Percentiles rank a stretch among this genome's conserved stretches.
These are phyloP conservation scores for Sphagnum contortum DNA, from an alignment of 225 moss, liverwort and hornwort genomes.

Conservation along the genomic window DNA sequence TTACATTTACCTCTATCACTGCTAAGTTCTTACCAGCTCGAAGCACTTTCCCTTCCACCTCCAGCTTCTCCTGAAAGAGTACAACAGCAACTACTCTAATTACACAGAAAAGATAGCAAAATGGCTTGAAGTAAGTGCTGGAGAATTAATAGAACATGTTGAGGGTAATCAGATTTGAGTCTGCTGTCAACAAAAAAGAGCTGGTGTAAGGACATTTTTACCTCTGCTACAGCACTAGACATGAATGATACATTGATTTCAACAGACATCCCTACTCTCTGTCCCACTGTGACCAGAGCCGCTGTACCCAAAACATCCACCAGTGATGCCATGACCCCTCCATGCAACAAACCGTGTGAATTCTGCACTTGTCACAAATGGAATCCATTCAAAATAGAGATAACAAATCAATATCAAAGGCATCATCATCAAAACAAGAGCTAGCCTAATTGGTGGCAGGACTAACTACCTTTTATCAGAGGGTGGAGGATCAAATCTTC, in stretches of 20 bases:
- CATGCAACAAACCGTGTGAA: background rate
- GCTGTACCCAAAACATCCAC: constrained; percentile 6
- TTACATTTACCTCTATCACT: background rate
- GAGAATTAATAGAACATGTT: no score
- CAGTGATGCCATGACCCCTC: constrained; percentile 6
- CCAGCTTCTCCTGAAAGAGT: background rate
- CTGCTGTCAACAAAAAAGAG: no score
- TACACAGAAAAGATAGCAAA: background rate
- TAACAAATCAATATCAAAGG: background rate
- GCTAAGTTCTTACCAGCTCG: constrained; percentile 1
- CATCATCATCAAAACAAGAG: background rate
- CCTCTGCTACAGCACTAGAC: background rate
- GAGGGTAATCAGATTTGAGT: no score
- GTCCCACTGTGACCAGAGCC: background rate
- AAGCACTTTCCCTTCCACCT: constrained; percentile 2
- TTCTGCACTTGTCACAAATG: background rate
- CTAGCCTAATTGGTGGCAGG: no score
- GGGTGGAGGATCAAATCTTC: no score
- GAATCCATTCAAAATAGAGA: background rate
- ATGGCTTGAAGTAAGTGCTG: no score
- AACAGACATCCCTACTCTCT: background rate
- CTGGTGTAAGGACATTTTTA: no score
- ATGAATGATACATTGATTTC: constrained; percentile 4
- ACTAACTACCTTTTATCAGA: no score
- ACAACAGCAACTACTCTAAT: background rate